Evolutionary conservation across 1,139 yeast genomes (phyloP).

Genomic region (Groenewaldozyma auringiensis): DNA sequence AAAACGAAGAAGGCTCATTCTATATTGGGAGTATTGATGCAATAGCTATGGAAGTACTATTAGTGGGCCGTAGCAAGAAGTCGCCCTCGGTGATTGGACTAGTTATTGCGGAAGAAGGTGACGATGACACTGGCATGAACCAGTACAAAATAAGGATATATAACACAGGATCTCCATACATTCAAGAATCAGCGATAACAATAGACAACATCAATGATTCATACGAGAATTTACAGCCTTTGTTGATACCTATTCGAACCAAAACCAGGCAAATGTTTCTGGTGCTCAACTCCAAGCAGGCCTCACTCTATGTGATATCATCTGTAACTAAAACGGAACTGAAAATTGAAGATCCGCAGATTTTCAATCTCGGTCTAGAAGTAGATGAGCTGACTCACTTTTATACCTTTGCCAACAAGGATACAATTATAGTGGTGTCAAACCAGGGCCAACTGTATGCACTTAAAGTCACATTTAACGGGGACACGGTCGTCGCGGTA

Average conservation of each 20-base stretch:
- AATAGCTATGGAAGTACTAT: not conserved
- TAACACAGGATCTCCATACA: not conserved
- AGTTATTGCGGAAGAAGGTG: not conserved
- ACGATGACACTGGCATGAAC: not conserved
- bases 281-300: not conserved
- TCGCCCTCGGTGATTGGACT: not conserved
- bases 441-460: not conserved
- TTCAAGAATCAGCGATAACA: not conserved
- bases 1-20: not conserved
- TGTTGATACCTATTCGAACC: not conserved
- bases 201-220: not conserved
- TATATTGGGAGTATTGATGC: not conserved
- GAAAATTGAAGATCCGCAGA: not conserved
- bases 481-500: not conserved
- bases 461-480: no score
- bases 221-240: not conserved
- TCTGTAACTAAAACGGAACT: not conserved
- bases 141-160: no score
- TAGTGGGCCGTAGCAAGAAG: not conserved
- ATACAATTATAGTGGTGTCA: not conserved
- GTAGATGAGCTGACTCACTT: not conserved
- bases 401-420: no score
- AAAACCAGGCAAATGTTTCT: not conserved
- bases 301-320: not conserved
- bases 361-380: not conserved